Evolutionary conservation across 2,329 filamentous ascomycete species (phyloP).

Genomic region (Penicillium sp.): DNA sequence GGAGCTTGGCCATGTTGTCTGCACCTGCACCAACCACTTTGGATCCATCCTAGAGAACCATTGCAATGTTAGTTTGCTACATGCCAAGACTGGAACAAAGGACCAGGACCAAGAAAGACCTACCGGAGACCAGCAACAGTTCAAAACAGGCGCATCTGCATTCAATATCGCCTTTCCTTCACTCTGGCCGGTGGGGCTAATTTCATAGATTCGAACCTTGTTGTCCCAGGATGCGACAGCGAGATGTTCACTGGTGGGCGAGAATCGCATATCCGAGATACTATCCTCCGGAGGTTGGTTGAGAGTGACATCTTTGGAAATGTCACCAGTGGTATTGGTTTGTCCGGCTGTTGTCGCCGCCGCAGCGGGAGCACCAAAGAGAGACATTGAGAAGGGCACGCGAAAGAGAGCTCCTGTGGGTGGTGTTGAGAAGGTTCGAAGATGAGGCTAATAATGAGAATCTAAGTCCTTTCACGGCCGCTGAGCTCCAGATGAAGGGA

Average conservation of each 20-base stretch:
- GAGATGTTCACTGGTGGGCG: conserved; percentile 73
- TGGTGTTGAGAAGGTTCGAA: background rate
- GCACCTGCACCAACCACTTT: conserved; percentile 86
- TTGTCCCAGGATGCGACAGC: conserved; percentile 96
- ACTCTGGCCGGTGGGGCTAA: conserved; percentile 73
- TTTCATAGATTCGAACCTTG: conserved; percentile 95
- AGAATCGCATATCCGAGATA: conserved; percentile 85
- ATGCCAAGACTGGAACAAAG: background rate
- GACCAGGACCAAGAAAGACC: conserved; percentile 26
- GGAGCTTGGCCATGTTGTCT: conserved; percentile 85
- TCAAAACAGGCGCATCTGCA: conserved; percentile 81
- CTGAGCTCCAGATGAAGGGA: background rate
- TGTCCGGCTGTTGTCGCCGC: conserved; percentile 44
- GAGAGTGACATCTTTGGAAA: conserved; percentile 83
- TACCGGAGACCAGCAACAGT: conserved; percentile 86
- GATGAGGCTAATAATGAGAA: background rate
- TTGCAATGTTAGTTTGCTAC: background rate
- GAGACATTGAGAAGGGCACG: conserved; percentile 41
- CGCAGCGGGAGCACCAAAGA: conserved; percentile 53
- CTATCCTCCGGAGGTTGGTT: conserved; percentile 80
- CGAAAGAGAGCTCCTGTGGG: background rate
- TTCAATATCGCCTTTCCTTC: conserved; percentile 84
- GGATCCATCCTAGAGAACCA: conserved; percentile 70
- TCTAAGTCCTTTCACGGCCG: background rate
- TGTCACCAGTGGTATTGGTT: conserved; percentile 80